phyloP scores from a whole-genome alignment of 768 basidiomycete species.

The Leucosporidium scottii region DNA sequence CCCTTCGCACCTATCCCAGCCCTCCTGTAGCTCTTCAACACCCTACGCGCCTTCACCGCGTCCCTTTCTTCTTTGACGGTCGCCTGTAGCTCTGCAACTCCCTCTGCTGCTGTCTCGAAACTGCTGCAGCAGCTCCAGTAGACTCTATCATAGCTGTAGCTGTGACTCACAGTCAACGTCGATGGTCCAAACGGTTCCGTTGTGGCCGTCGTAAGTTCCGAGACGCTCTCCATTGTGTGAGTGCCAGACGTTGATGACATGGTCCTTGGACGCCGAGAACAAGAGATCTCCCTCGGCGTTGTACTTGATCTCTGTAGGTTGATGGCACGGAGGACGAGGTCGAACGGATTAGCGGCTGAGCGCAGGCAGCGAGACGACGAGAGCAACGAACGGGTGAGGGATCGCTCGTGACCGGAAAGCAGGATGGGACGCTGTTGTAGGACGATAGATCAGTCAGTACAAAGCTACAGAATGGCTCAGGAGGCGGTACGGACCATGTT shows the following conservation, averaged over 20 bases:
- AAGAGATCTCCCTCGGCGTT: constrained; percentile 92
- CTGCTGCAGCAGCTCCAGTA: too few species aligned
- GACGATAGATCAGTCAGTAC: not conserved
- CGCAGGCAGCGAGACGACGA: not conserved
- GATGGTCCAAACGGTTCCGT: constrained; percentile 93
- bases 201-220: constrained; percentile 93
- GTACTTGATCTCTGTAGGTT: constrained; percentile 91
- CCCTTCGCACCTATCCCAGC: too few species aligned
- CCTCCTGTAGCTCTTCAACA: too few species aligned
- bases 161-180: constrained; percentile 78
- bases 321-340: constrained; percentile 97
- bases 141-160: not conserved
- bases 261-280: constrained; percentile 93
- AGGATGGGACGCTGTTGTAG: constrained; percentile 29
- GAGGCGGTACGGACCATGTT: too few species aligned
- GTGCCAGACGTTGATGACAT: constrained; percentile 84
- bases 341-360: constrained; percentile 39
- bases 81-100: too few species aligned
- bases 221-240: constrained; percentile 94
- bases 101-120: too few species aligned
- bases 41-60: too few species aligned
- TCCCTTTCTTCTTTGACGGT: too few species aligned
- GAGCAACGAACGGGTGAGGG: constrained; percentile 54
- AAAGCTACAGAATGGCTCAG: not conserved
- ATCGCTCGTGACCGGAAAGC: constrained; percentile 83